A percentile compares a stretch with the other conserved stretches of the same genome.
These are phyloP conservation scores for Phytophthora tubulina DNA, from an alignment of 352 stramenopile species.

Conservation along the genomic window DNA sequence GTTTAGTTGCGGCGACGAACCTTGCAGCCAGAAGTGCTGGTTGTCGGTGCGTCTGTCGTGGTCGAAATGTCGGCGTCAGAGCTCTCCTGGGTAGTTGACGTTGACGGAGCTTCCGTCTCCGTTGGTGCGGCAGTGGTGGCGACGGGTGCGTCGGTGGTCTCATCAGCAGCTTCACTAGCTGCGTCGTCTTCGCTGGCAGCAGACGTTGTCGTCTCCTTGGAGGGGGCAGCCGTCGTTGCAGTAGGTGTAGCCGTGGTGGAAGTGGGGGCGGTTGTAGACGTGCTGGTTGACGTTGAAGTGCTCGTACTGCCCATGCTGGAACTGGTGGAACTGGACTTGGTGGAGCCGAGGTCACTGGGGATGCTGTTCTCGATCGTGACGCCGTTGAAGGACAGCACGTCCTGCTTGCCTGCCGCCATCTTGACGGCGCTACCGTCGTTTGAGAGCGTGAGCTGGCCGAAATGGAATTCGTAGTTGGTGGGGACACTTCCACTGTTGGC, in stretches of 20 bases:
- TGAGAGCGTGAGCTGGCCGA: constrained; percentile 73
- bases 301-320: constrained; percentile 21
- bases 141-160: constrained; percentile 12
- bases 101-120: constrained; percentile 7
- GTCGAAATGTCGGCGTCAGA: constrained; percentile 1
- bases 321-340: constrained; percentile 17
- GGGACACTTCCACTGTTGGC: constrained; percentile 35
- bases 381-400: constrained; percentile 76
- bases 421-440: constrained; percentile 58
- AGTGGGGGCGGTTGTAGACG: constrained; percentile 14
- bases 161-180: constrained; percentile 6
- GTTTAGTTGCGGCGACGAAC: constrained; percentile 41
- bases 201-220: constrained; percentile 15
- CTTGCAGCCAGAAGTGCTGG: constrained; percentile 42
- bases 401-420: constrained; percentile 62
- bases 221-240: constrained; percentile 16
- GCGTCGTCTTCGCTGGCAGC: not conserved
- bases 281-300: constrained; percentile 27
- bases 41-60: constrained; percentile 31
- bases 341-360: constrained; percentile 41
- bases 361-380: constrained; percentile 62
- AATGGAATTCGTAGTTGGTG: constrained; percentile 69
- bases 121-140: constrained; percentile 15
- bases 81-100: constrained; percentile 7
- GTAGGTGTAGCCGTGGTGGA: constrained; percentile 24